Percentiles rank a stretch among this genome's conserved stretches.
Conservation (phyloP, 2,329 filamentous ascomycete genomes). For the Fusarium odoratissimum region DNA sequence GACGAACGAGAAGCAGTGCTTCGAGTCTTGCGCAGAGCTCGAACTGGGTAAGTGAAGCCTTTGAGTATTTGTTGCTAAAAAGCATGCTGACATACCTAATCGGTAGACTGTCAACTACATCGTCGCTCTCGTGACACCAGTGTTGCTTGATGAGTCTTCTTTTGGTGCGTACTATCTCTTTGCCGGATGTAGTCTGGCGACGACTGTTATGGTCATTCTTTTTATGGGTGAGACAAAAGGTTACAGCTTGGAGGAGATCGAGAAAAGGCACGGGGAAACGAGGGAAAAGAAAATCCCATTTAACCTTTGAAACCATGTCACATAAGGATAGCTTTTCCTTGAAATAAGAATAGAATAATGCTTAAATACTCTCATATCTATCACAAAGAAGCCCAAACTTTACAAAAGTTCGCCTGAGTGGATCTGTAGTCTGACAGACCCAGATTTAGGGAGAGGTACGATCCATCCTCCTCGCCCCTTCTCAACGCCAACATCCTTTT, state of each 20-base stretch:
- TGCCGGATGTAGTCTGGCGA: conserved; percentile 53
- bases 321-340: background rate
- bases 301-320: background rate
- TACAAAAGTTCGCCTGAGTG: no score
- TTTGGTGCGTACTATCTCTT: conserved; percentile 61
- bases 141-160: conserved; percentile 52
- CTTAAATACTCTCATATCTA: background rate
- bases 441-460: background rate
- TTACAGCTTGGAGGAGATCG: conserved; percentile 55
- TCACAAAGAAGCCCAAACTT: background rate
- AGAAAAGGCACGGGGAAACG: conserved; percentile 19
- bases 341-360: background rate
- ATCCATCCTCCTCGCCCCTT: conserved; percentile 41
- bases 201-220: conserved; percentile 50
- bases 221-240: conserved; percentile 59
- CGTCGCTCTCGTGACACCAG: conserved; percentile 58
- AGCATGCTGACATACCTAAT: no score
- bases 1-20: conserved; percentile 64
- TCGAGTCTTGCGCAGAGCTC: conserved; percentile 64
- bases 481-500: background rate
- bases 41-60: conserved; percentile 57
- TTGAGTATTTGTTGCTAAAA: no score
- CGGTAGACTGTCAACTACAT: conserved; percentile 54
- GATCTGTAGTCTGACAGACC: background rate
- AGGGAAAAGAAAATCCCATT: background rate